Conservation (phyloP, 1,284 basidiomycete genomes). For the Tylopilus sp. region DNA sequence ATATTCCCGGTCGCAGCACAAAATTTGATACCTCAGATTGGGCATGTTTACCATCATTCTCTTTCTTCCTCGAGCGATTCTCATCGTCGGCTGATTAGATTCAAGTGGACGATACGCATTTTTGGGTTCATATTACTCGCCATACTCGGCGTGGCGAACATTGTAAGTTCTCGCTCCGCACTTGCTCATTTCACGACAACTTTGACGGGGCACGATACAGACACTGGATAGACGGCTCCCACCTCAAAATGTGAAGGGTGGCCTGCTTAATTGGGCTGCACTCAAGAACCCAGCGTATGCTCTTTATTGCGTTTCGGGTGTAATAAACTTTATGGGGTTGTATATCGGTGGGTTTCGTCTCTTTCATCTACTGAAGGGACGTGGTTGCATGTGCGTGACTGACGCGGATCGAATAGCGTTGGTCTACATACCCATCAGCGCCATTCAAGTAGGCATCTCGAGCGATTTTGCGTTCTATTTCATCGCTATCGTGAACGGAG, state of each 20-base stretch:
- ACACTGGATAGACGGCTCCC: slow-evolving; percentile 37
- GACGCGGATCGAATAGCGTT: slow-evolving; percentile 33
- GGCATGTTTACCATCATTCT: slow-evolving; percentile 27
- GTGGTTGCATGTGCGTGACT: slow-evolving; percentile 5
- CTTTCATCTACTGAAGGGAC: neutral
- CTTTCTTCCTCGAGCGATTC: neutral
- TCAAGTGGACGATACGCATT: slow-evolving; percentile 47
- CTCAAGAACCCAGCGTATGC: slow-evolving; percentile 41
- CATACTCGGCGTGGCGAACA: slow-evolving; percentile 37
- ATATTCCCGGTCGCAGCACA: slow-evolving; percentile 41
- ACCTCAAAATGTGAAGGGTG: slow-evolving; percentile 36
- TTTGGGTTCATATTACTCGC: slow-evolving; percentile 41
- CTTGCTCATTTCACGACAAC: neutral
- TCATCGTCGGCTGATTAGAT: slow-evolving; percentile 13
- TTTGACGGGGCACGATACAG: slow-evolving; percentile 25
- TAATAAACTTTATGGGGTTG: slow-evolving; percentile 52
- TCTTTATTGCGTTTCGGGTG: slow-evolving; percentile 39
- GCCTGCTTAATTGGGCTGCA: slow-evolving; percentile 39
- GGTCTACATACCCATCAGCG: slow-evolving; percentile 47
- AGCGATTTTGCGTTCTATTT: slow-evolving; percentile 42
- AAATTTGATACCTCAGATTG: slow-evolving; percentile 36
- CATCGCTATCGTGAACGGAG: slow-evolving; percentile 45
- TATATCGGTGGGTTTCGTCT: slow-evolving; percentile 46
- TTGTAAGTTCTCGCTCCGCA: slow-evolving; percentile 20
- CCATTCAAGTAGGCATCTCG: slow-evolving; percentile 35